Evolutionary conservation across 2,329 filamentous ascomycete genomes (phyloP).

Genomic region (Fusarium torulosum): DNA sequence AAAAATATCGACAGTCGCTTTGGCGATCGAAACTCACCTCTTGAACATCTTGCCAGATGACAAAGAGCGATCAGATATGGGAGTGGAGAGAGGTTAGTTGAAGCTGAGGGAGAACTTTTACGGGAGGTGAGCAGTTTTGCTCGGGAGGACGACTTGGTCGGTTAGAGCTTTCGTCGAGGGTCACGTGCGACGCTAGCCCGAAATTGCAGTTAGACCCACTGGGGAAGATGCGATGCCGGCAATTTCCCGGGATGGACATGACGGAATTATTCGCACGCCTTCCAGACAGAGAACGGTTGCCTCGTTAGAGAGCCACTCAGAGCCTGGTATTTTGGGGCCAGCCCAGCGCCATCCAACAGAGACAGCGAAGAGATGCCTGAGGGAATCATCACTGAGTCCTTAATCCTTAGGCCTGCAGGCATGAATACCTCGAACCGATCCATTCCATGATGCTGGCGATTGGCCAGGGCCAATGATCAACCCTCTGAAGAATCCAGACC

Average conservation of each 20-base stretch:
- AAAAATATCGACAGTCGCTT: conserved; percentile 48
- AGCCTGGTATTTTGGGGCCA: conserved; percentile 1
- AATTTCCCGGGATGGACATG: conserved; percentile 48
- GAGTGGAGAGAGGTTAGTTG: conserved; percentile 69
- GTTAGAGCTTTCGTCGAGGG: conserved; percentile 57
- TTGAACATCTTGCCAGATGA: conserved; percentile 85
- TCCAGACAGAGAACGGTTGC: conserved; percentile 14
- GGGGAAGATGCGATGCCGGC: conserved; percentile 47
- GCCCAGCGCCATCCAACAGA: conserved; percentile 16
- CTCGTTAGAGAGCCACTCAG: conserved; percentile 27
- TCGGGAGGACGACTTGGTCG: conserved; percentile 59
- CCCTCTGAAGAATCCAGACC: background rate
- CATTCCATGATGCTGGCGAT: background rate
- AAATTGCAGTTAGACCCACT: conserved; percentile 46
- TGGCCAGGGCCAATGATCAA: no score
- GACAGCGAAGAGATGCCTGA: conserved; percentile 20
- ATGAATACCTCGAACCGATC: conserved; percentile 1
- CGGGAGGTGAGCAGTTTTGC: conserved; percentile 63
- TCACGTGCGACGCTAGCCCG: conserved; percentile 56
- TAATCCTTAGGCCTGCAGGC: conserved; percentile 9
- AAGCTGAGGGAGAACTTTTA: conserved; percentile 63
- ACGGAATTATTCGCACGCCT: conserved; percentile 48
- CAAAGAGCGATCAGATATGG: conserved; percentile 72
- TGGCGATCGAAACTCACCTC: conserved; percentile 70
- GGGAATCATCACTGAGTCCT: conserved; percentile 20